Base-by-base conservation (phyloP, 2,329 filamentous ascomycete species). In the Rhexocercosporidium sp. region DNA sequence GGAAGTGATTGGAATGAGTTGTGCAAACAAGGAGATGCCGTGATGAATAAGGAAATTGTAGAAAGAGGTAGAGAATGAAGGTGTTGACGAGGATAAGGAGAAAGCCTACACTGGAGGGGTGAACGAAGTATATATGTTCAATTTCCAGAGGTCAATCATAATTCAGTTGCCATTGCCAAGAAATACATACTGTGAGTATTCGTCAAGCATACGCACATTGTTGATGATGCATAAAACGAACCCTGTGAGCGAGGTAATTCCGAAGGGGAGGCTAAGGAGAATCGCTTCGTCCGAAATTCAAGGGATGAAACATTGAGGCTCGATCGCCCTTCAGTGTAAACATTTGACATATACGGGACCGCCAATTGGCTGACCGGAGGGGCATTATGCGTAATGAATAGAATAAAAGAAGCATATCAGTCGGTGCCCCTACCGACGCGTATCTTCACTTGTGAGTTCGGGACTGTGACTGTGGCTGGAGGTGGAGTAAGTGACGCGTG, bases 1-100 rank as follows among this genome's bases (percentile, higher is more conserved):
- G 44, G 64, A 59, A 31, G 25, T 49, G 41, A 41, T 63, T 62
- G 64, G 39, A 64, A 29, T 31, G 29, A 56, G 44, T 47, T 49
- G 20, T 34, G 54, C 47, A 53, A 57, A 65, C 60, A 34, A 65
- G 56, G 53, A 64, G 49, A 47, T 65, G 56, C 66, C 27, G 51
- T 57, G 61, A 20, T n/a, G 46, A 56, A 49, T 4, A 20, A 39
- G 22, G 46, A 65, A 62, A 62, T n/a, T 20, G 64, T 37, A 60
- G 39, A 64, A 25, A 57, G 25, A 37, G 47, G 22, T 22, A 29
- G 59, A 62, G 27, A 47, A 63, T 27, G 22, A 46, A 54, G 37
- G 44, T 39, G 16, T 20, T 31, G 22, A 63, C 46, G 49, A 56
- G 20, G 37, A 22, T 47, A 20, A 41, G 20, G 56, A 59, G 31